A percentile compares a stretch with the other conserved stretches of the same genome.
Evolutionary conservation across 2,329 filamentous ascomycete species (phyloP).

Genomic region (Passalora sequoiae): DNA sequence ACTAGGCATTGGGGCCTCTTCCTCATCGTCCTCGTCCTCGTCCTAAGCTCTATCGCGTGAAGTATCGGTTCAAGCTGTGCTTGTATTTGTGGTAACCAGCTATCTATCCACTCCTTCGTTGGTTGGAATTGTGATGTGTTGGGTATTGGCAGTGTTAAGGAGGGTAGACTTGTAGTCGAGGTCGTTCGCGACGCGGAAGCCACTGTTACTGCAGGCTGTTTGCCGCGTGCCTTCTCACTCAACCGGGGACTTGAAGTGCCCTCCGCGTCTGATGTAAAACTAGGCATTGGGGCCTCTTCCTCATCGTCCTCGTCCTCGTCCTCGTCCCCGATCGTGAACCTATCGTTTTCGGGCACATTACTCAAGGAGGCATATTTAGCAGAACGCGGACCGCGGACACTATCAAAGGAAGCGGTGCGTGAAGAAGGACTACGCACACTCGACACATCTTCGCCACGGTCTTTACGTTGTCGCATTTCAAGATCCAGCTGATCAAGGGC

Average conservation of each 20-base stretch:
- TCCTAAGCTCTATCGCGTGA: constrained; percentile 40
- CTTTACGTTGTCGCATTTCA: constrained; percentile 64
- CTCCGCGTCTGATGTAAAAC: constrained; percentile 66
- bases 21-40: constrained; percentile 61
- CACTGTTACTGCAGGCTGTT: constrained; percentile 75
- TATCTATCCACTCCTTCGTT: constrained; percentile 78
- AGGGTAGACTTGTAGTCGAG: constrained; percentile 68
- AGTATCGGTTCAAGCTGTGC: constrained; percentile 64
- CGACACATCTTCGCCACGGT: constrained; percentile 20
- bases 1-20: constrained; percentile 41
- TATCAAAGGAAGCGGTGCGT: constrained; percentile 61
- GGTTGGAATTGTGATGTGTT: constrained; percentile 62
- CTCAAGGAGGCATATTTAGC: constrained; percentile 54
- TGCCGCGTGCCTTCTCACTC: constrained; percentile 95
- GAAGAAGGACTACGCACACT: constrained; percentile 32
- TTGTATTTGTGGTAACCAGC: constrained; percentile 85
- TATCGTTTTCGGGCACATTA: constrained; percentile 72
- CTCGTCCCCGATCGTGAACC: constrained; percentile 91
- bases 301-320: constrained; percentile 62
- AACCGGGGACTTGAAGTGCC: constrained; percentile 50
- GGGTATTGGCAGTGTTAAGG: constrained; percentile 50
- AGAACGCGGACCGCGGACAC: constrained; percentile 49
- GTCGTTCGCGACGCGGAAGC: constrained; percentile 61
- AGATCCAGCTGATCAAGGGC: constrained; percentile 87
- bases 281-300: constrained; percentile 37